Evolutionary conservation across 164 flowering plant species (phyloP), one percentile per base, ranked within the genome.

Genomic region (Macadamia tetraphylla): DNA sequence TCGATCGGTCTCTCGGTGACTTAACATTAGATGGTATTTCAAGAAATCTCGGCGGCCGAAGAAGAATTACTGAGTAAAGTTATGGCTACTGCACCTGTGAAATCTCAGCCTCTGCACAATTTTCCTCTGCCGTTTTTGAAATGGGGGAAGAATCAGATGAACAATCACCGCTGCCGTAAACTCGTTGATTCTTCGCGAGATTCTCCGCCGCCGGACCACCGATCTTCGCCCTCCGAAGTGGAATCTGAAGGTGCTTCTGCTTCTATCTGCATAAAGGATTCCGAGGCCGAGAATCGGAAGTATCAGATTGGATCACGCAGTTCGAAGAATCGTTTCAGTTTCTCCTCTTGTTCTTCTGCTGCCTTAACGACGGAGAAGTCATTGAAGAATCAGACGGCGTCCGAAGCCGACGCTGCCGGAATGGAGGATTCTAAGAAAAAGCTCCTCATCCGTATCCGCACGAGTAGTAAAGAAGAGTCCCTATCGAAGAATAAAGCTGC

Each of bases 21-120:
- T 35, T 13, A 30, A 1, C 14, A 12, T 29, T 58, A 1, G 14
- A 58, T 58, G 61, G 61, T 58, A 18, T 29, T 58, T 58, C 14
- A 29, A 35, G 61, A 11, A 58, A 58, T 29, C 4, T 7, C 32
- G 4, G 10, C 29, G 13, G 35, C 30, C 6, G 60, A 29, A 58
- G 29, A 14, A 35, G 40, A 6, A 18, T 23, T 29, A 1, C 60
- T 31, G 14, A 12, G 62, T 6, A 31, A 60, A 60, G 32, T 3
- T n/a, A 83, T 81, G 83, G 81, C 84, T 23, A 67, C 85, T 1
- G 76, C 80, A 1, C 84, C 86, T 18, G 73, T 71, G 69, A 84
- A 80, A 76, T 71, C 86, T 0, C 81, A 85, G 58, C 85, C 86
- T 17, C 78, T 84, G 29, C 86, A 83, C 80, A 83, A 84, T 75